These are phyloP conservation scores for Rhizophora apiculata DNA, from an alignment of 345 rosid genomes.

Conservation along the genomic window DNA sequence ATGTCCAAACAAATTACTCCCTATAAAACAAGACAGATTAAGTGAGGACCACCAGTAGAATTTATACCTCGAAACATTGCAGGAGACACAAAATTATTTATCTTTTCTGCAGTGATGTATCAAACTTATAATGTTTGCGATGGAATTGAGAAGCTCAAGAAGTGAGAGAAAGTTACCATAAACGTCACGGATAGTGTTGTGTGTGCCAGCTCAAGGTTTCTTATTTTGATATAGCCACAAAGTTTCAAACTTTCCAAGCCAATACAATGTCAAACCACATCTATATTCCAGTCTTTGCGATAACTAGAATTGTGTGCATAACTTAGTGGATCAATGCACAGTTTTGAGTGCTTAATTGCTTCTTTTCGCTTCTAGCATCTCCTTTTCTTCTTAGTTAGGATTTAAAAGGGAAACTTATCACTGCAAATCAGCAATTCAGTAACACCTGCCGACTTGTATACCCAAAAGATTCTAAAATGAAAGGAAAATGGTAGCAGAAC, in stretches of 20 bases:
- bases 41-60: conserved; percentile 22
- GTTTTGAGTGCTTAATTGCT: not conserved
- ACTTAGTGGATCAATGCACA: not conserved
- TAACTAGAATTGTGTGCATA: not conserved
- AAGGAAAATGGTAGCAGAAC: not conserved
- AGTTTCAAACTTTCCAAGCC: not conserved
- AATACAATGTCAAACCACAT: not conserved
- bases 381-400: not conserved
- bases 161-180: not conserved
- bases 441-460: not conserved
- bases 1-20: conserved; percentile 13
- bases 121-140: not conserved
- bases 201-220: not conserved
- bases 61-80: conserved; percentile 5
- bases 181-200: not conserved
- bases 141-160: not conserved
- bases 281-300: not conserved
- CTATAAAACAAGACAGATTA: conserved; percentile 16
- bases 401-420: conserved; percentile 1
- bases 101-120: not conserved
- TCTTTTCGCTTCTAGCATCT: not conserved
- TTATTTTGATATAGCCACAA: not conserved
- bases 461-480: not conserved
- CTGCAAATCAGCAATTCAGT: conserved; percentile 1
- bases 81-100: not conserved